Base-by-base conservation (phyloP, 2,329 filamentous ascomycete genomes). In the Aspergillus sp. region DNA sequence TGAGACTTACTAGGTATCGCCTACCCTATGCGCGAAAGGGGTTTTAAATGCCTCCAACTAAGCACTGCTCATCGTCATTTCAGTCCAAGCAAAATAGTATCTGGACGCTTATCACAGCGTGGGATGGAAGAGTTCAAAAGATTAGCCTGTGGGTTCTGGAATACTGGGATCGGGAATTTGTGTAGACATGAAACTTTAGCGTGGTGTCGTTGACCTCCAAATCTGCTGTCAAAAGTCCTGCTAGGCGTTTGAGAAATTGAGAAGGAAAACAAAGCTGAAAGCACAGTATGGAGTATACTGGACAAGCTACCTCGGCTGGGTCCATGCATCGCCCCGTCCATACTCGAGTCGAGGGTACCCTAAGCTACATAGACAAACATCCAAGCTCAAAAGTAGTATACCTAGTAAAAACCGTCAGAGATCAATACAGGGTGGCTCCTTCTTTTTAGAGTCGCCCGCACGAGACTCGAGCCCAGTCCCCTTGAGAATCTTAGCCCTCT, bases 101-200 rank as follows among this genome's bases (percentile, higher is more conserved):
- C 22, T 48, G 9, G 19, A 11, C 11, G 46, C 46, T 25, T 48
- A 7, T 48, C 46, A 28, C 11, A 48, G 15, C 6, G 46, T 48
- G 46, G 46, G 19, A 23, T 15, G 22, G 23, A 48, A 19, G 15
- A 19, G 6, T 13, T 19, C 15, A 48, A 41, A 41, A 41, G 6
- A 28, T 7, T 7, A 38, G 34, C 13, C 34, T 41, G 34, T 15
- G 25, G 25, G 25, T 28, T 28, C 22, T 46, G 46, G 15, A 48
- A 25, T 28, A 25, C 8, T 9, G 46, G 11, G n/a, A 25, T 15
- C 46, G 46, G 46, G 19, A 53, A 53, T 41, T 41, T 53, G 31
- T 31, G 6, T 51, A 41, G n/a, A 53, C 8, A 56, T 56, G 54
- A 56, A 56, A 56, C 54, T 56, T 45, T 49, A 56, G 54, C 23